Percentiles rank a stretch among this genome's conserved stretches.
phyloP scores from a whole-genome alignment of 805 yeast species.

The Wickerhamomyces ciferrii region DNA sequence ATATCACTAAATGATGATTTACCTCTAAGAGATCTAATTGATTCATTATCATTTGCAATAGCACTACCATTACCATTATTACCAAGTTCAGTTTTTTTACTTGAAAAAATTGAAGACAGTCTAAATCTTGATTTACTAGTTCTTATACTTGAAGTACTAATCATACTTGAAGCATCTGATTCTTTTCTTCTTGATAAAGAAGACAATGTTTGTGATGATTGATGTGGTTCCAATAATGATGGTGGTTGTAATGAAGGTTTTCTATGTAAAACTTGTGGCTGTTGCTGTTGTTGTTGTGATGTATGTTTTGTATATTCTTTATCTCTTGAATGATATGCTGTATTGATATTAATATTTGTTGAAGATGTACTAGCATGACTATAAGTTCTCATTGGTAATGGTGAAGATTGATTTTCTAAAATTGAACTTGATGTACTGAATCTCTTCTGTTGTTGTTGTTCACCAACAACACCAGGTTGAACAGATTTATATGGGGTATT shows the following conservation, averaged over 20 bases:
- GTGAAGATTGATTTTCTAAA: conserved; percentile 1
- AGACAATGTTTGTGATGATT: background rate
- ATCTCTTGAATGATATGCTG: conserved; percentile 11
- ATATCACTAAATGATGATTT: conserved; percentile 21
- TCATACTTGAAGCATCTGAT: conserved; percentile 16
- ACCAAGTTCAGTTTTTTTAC: background rate
- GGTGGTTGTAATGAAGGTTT: conserved; percentile 2
- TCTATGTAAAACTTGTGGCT: conserved; percentile 2
- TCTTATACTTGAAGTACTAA: conserved; percentile 14
- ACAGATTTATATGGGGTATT: conserved; percentile 13
- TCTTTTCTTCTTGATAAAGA: background rate
- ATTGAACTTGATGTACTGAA: conserved; percentile 6
- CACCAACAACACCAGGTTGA: conserved; percentile 21
- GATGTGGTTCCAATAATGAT: background rate
- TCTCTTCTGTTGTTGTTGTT: background rate
- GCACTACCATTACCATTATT: background rate
- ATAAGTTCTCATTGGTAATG: conserved; percentile 2
- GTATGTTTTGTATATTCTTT: conserved; percentile 1
- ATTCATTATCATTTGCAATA: conserved; percentile 23
- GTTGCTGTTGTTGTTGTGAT: background rate
- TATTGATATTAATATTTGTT: conserved; percentile 5
- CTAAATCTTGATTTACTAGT: conserved; percentile 21
- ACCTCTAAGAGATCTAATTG: conserved; percentile 19
- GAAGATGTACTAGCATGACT: conserved; percentile 6
- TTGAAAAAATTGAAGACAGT: conserved; percentile 19